Evolutionary conservation across 768 basidiomycete species (phyloP), one percentile per base, ranked within the genome.

Genomic region (Xerocomus brunneocitrinus): DNA sequence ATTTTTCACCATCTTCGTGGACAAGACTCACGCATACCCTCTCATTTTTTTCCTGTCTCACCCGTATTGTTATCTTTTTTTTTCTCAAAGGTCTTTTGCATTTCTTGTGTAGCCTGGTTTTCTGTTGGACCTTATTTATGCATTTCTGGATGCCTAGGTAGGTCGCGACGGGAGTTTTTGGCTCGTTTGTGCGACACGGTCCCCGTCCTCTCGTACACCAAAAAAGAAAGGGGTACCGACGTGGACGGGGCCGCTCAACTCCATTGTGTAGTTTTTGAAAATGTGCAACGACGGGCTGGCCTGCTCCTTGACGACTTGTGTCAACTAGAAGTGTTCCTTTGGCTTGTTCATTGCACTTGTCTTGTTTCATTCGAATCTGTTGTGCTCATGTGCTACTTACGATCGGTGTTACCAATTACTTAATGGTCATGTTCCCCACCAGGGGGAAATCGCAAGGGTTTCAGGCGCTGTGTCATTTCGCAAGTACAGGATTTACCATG

Each of bases 81-180:
- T 31, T 16, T 38, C 32, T 47, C 28, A 50, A 41, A 42, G 52
- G 35, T 39, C 13, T 32, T 32, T 49, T 47, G 32, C 9, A 19
- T 47, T 63, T 57, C 53, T 58, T 59, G 53, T 50, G 52, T 49
- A 35, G 50, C 56, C 27, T 57, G 66, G 45, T 59, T 68, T 41
- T 30, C 54, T 48, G 60, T 56, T 46, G 62, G 58, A 28, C 54
- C 58, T 59, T 61, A 52, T 66, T 61, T 61, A 57, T 59, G 56
- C 63, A 66, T 49, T 61, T 52, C 53, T 42, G 32, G 50, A 59
- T 61, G 59, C 52, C 32, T 61, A 52, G 58, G 60, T 64, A 50
- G 59, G 61, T 53, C 54, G 49, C 54, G 58, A 57, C 35, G 27
- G 50, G 51, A 36, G 49, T 47, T 40, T 47, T 40, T 40, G 32